phyloP scores from a whole-genome alignment of 495 filamentous ascomycete genomes.

The Penicillium manginii region DNA sequence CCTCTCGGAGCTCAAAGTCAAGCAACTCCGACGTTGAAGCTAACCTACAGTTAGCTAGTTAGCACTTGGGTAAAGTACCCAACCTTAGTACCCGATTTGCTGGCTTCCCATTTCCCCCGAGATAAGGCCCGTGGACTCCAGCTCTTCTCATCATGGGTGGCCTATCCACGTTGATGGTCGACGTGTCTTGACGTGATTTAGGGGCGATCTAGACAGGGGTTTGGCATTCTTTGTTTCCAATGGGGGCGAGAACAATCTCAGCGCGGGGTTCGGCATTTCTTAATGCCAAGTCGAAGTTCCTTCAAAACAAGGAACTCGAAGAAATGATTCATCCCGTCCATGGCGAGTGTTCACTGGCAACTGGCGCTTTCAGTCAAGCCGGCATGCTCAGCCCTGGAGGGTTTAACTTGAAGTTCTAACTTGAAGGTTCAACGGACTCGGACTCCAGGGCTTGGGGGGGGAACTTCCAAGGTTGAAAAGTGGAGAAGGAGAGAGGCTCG shows the following conservation, averaged over 20 bases:
- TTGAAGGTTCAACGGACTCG: too few species aligned
- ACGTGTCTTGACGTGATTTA: neutral
- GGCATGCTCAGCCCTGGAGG: too few species aligned
- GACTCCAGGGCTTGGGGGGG: too few species aligned
- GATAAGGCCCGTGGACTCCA: neutral
- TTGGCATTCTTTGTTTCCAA: neutral
- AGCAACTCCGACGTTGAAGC: neutral
- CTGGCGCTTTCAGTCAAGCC: too few species aligned
- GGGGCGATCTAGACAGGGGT: neutral
- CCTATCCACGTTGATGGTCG: constrained; percentile 4
- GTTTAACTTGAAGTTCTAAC: too few species aligned
- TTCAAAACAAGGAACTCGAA: neutral
- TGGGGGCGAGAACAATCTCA: constrained; percentile 1
- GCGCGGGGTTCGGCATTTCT: neutral
- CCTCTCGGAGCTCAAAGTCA: neutral
- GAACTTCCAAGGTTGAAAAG: too few species aligned
- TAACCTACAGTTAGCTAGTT: too few species aligned
- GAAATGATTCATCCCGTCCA: neutral
- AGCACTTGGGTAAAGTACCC: neutral
- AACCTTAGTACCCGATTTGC: neutral
- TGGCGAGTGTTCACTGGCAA: neutral
- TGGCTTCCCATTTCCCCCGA: neutral
- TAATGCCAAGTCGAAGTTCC: neutral
- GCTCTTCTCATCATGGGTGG: neutral
- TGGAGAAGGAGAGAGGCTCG: too few species aligned